Percentiles rank a stretch among this genome's conserved stretches.
Evolutionary conservation across 192 early-diverging fungal genomes (phyloP).

Genomic region (Endogone sp.): DNA sequence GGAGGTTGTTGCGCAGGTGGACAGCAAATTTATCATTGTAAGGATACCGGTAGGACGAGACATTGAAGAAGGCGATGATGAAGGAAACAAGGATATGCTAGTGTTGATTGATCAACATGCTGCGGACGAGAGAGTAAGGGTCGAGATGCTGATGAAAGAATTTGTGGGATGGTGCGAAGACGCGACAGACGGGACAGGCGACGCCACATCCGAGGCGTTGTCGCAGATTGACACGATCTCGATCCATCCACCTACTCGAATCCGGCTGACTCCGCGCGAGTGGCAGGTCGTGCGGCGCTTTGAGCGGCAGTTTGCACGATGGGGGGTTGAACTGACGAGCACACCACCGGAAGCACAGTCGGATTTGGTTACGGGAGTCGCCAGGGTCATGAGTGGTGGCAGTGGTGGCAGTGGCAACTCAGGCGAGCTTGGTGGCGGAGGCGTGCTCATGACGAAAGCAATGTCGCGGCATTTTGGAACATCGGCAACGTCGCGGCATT

Average conservation of each 20-base stretch:
- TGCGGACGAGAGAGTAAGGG: slow-evolving; percentile 67
- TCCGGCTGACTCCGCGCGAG: slow-evolving; percentile 36
- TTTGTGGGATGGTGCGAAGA: not conserved
- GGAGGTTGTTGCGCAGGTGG: slow-evolving; percentile 58
- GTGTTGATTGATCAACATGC: slow-evolving; percentile 78
- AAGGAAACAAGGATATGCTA: slow-evolving; percentile 14
- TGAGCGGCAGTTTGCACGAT: slow-evolving; percentile 26
- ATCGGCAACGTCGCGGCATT: slow-evolving; percentile 7
- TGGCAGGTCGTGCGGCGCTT: slow-evolving; percentile 18
- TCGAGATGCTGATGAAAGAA: slow-evolving; percentile 51
- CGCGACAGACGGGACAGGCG: not conserved
- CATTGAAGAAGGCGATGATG: not conserved
- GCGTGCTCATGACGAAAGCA: not conserved
- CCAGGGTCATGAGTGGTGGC: not conserved
- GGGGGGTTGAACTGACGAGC: slow-evolving; percentile 39
- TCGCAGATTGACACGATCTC: slow-evolving; percentile 31
- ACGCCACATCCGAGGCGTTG: not conserved
- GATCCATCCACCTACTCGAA: slow-evolving; percentile 38
- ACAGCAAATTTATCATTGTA: slow-evolving; percentile 63
- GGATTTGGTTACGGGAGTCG: not conserved
- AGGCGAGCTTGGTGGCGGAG: not conserved
- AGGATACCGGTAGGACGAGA: slow-evolving; percentile 8
- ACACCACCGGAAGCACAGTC: not conserved
- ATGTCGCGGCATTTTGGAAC: slow-evolving; percentile 14
- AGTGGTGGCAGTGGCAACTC: too few species aligned